Percentiles rank a stretch among this genome's conserved stretches.
Evolutionary conservation across 768 basidiomycete species (phyloP).

Genomic region (Coprinopsis marcescibilis): DNA sequence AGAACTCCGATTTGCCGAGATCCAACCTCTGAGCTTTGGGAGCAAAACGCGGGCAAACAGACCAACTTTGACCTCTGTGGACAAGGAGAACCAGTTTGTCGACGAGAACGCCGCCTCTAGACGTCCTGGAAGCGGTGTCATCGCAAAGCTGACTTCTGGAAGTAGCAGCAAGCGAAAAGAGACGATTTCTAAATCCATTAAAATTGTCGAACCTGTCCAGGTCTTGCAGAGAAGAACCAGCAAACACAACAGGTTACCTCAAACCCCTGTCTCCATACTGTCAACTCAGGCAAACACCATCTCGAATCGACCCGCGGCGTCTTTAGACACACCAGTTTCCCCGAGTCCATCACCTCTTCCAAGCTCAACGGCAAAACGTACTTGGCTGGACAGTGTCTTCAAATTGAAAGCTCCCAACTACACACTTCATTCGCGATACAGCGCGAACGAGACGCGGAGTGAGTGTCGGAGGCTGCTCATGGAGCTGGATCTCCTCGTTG

Average conservation of each 20-base stretch:
- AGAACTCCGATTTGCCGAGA: constrained; percentile 19
- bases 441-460: constrained; percentile 59
- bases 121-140: not conserved
- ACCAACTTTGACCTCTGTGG: constrained; percentile 18
- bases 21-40: constrained; percentile 42
- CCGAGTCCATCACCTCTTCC: constrained; percentile 15
- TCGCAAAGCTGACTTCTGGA: not conserved
- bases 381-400: constrained; percentile 89
- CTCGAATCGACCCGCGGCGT: not conserved
- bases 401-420: constrained; percentile 69
- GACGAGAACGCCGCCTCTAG: not conserved
- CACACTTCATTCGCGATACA: constrained; percentile 51
- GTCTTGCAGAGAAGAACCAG: constrained; percentile 35
- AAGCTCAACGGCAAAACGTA: constrained; percentile 43
- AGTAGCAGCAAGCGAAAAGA: constrained; percentile 10
- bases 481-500: constrained; percentile 63
- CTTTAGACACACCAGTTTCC: not conserved
- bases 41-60: constrained; percentile 23
- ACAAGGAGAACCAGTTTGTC: constrained; percentile 56
- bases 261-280: constrained; percentile 17
- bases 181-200: constrained; percentile 16
- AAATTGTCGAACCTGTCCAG: constrained; percentile 18
- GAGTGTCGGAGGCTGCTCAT: constrained; percentile 72
- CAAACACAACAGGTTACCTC: constrained; percentile 13
- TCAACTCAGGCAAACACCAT: not conserved